phyloP scores from a whole-genome alignment of 2,329 filamentous ascomycete genomes.

The Aspergillus latus region DNA sequence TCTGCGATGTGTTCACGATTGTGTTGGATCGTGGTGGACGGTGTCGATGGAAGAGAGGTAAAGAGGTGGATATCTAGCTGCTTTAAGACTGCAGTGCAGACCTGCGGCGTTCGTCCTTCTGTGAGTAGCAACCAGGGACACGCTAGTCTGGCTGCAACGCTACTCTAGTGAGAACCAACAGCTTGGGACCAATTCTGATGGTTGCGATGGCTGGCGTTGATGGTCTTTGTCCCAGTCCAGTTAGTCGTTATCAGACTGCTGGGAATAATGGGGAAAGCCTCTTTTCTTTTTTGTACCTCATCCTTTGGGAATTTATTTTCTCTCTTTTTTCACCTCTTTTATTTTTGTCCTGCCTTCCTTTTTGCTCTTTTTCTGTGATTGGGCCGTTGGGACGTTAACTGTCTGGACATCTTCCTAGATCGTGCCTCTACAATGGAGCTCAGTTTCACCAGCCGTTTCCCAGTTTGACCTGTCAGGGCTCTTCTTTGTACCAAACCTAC shows the following conservation, averaged over 20 bases:
- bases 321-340: slow-evolving; percentile 16
- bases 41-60: neutral
- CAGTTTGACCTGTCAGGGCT: slow-evolving; percentile 1
- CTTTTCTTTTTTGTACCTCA: slow-evolving; percentile 8
- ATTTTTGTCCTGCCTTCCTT: slow-evolving; percentile 14
- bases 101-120: slow-evolving; percentile 17
- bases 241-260: slow-evolving; percentile 16
- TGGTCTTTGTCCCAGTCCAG: slow-evolving; percentile 22
- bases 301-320: slow-evolving; percentile 16
- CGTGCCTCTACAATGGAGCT: slow-evolving; percentile 8
- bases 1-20: neutral
- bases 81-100: slow-evolving; percentile 20
- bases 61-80: slow-evolving; percentile 15
- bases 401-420: neutral
- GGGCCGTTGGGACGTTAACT: slow-evolving; percentile 7
- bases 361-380: slow-evolving; percentile 7
- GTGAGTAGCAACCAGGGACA: slow-evolving; percentile 10
- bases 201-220: neutral
- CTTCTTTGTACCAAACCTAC: slow-evolving; percentile 11
- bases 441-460: slow-evolving; percentile 12
- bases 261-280: slow-evolving; percentile 5
- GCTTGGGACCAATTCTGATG: neutral
- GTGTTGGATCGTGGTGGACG: neutral
- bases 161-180: neutral
- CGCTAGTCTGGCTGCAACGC: slow-evolving; percentile 11